Evolutionary conservation across 2,329 filamentous ascomycete species (phyloP).

Genomic region (Drechslerella coelobrocha): DNA sequence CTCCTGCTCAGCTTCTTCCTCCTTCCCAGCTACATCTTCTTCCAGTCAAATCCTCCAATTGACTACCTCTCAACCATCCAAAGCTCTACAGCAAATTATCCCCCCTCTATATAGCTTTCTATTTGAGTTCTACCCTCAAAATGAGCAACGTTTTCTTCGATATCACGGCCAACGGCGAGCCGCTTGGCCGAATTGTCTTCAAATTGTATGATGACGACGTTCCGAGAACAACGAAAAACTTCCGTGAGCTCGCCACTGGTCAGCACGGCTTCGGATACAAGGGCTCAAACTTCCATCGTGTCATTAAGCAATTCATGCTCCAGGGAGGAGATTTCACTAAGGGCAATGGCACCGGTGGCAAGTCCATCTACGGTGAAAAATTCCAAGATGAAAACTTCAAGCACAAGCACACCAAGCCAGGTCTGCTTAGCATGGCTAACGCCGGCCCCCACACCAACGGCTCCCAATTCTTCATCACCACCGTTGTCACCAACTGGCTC

Average conservation of each 20-base stretch:
- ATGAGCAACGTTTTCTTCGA: slow-evolving; percentile 47
- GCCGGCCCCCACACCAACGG: slow-evolving; percentile 91
- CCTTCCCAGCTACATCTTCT: not conserved
- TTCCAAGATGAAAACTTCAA: slow-evolving; percentile 94
- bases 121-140: not conserved
- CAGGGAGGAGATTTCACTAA: slow-evolving; percentile 89
- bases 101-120: not conserved
- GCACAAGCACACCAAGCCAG: slow-evolving; percentile 60
- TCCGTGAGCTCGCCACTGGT: slow-evolving; percentile 79
- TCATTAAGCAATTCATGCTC: slow-evolving; percentile 91
- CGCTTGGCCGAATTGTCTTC: slow-evolving; percentile 79
- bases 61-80: not conserved
- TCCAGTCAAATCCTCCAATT: not conserved
- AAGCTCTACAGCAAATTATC: not conserved
- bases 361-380: slow-evolving; percentile 74
- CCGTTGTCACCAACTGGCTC: slow-evolving; percentile 89
- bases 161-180: slow-evolving; percentile 13
- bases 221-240: slow-evolving; percentile 79
- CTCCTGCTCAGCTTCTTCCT: not conserved
- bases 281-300: slow-evolving; percentile 83
- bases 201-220: slow-evolving; percentile 83
- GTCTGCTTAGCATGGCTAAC: slow-evolving; percentile 78
- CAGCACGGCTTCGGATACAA: slow-evolving; percentile 87
- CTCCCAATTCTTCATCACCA: slow-evolving; percentile 98
- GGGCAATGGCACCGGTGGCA: slow-evolving; percentile 64